Conservation (phyloP, 495 filamentous ascomycete species). For the Filosporella fistucella region DNA sequence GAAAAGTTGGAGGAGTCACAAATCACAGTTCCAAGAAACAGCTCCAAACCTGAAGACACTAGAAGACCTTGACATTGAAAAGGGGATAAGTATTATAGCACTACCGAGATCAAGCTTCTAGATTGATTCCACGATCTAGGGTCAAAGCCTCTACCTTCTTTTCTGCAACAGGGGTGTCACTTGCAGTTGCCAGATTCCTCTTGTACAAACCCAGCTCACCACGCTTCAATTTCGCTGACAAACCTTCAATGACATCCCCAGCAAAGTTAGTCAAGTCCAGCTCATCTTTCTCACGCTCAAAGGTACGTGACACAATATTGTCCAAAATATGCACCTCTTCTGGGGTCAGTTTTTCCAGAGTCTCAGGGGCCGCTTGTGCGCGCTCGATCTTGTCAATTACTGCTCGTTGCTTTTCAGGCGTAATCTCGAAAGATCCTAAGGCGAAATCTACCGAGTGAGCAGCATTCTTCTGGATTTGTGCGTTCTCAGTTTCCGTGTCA, state of each 20-base stretch:
- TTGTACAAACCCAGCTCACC: constrained; percentile 24
- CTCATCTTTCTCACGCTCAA: not conserved
- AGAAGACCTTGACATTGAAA: no score
- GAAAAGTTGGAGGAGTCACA: no score
- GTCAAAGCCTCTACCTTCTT: no score
- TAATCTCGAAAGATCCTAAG: constrained; percentile 26
- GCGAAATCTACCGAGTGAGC: constrained; percentile 36
- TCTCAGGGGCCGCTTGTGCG: not conserved
- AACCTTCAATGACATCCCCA: constrained; percentile 32
- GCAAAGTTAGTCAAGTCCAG: constrained; percentile 29
- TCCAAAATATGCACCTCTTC: constrained; percentile 31
- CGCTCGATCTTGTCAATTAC: constrained; percentile 7
- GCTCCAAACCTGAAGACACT: no score
- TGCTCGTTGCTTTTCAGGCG: not conserved
- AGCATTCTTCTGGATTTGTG: constrained; percentile 25
- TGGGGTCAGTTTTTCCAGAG: constrained; percentile 20
- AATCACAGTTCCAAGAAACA: no score
- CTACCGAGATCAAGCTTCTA: no score
- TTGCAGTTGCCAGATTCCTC: no score
- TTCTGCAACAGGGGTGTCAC: no score
- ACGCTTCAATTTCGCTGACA: constrained; percentile 24
- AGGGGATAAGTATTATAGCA: no score
- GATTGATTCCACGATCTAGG: no score
- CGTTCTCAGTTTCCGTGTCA: constrained; percentile 29
- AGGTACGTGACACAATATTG: constrained; percentile 23